Conservation (phyloP, 1,284 basidiomycete genomes). For the Austroboletus niveus region DNA sequence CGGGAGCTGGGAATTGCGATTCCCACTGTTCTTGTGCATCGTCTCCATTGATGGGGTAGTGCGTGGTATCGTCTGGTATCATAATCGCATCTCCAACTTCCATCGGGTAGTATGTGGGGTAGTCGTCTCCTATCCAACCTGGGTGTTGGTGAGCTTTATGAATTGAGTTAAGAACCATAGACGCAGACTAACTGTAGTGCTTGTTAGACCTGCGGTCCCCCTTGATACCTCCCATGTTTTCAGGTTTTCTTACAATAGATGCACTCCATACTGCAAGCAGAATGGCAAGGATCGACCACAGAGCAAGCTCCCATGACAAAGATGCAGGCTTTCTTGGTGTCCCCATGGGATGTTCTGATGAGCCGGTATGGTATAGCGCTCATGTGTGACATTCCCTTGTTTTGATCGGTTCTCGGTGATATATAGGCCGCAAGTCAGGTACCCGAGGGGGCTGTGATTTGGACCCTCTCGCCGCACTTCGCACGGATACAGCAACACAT, state of each 20-base stretch:
- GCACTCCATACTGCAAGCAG: constrained; percentile 23
- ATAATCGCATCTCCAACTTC: constrained; percentile 19
- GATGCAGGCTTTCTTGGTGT: constrained; percentile 3
- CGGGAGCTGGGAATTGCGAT: constrained; percentile 21
- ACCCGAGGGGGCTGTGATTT: constrained; percentile 1
- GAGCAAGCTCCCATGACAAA: constrained; percentile 17
- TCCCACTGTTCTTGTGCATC: constrained; percentile 22
- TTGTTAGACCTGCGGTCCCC: constrained; percentile 1
- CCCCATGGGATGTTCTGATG: constrained; percentile 11
- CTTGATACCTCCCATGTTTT: background rate
- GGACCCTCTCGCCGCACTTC: background rate
- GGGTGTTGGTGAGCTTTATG: constrained; percentile 5
- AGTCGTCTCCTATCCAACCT: constrained; percentile 29
- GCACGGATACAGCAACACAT: constrained; percentile 4
- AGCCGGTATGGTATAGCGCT: background rate
- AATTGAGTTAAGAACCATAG: background rate
- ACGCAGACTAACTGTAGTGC: constrained; percentile 19
- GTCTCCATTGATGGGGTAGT: constrained; percentile 26
- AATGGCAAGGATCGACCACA: constrained; percentile 21
- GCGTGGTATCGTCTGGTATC: constrained; percentile 28
- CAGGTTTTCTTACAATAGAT: constrained; percentile 5
- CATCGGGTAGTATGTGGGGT: constrained; percentile 28
- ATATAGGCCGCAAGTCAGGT: constrained; percentile 2
- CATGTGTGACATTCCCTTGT: background rate
- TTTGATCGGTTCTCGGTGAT: background rate